Percentiles rank a stretch among this genome's conserved stretches.
Conservation (phyloP, 345 rosid genomes). For the Hibiscus mutabilis region DNA sequence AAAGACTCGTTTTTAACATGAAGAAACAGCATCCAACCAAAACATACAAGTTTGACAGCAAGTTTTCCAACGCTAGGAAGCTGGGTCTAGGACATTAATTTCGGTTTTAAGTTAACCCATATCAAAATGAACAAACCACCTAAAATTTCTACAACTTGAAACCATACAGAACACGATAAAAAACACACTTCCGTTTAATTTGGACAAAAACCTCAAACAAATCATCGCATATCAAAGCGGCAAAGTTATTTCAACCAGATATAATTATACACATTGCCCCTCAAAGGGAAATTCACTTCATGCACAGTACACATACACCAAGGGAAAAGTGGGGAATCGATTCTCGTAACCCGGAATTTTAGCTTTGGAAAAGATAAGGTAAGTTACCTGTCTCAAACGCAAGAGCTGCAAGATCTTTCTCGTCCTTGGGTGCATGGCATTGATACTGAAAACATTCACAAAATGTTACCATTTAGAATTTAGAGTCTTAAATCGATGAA, state of each 20-base stretch:
- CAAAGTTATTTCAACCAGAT: neutral
- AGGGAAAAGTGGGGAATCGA: neutral
- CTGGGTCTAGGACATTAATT: neutral
- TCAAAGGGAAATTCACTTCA: neutral
- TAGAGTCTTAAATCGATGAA: neutral
- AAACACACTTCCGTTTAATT: neutral
- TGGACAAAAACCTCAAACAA: neutral
- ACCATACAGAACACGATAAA: neutral
- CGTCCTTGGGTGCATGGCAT: constrained; percentile 82
- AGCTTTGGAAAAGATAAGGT: neutral
- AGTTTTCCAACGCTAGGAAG: neutral
- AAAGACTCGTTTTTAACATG: neutral
- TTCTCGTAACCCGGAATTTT: neutral
- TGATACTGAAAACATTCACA: constrained; percentile 47
- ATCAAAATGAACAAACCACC: neutral
- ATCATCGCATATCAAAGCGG: neutral
- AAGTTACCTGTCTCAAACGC: constrained; percentile 77
- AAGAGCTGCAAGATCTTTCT: constrained; percentile 83
- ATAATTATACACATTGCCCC: neutral
- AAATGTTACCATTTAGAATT: neutral
- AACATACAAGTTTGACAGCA: neutral
- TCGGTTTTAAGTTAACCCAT: neutral
- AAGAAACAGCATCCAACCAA: neutral
- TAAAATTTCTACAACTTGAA: neutral
- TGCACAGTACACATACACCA: neutral